Base-by-base conservation (phyloP, 805 yeast species). In the Brettanomyces custersianus region DNA sequence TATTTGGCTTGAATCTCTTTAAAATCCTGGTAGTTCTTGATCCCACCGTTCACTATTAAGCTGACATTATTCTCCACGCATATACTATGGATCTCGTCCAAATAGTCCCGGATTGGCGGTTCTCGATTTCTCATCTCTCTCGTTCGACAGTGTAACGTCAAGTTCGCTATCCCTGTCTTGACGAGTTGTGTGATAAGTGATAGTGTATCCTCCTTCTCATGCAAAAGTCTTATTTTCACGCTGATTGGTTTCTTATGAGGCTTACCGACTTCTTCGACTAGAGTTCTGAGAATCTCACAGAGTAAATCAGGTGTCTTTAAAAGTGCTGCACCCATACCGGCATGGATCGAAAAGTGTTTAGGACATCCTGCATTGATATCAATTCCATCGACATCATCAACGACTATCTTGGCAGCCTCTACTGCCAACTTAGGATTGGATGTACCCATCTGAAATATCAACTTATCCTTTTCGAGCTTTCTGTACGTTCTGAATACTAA, bases 361-460 rank as follows among this genome's bases (percentile, higher is more conserved):
- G 98, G 98, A 60, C 98, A 92, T 4, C 98, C 98, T 20, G 95
- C 86, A 56, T 92, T 92, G 39, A 92, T 69, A 54, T 92, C 98
- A 4, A 92, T 81, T 7, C 94, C 97, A 43, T 76, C 87, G 3
- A 92, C 97, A 56, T 92, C 97, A 2, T 66, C 52, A 7, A 88
- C 85, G 3, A 92, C 83, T 29, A 79, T 67, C 36, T 70, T 61
- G 0, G 95, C 96, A 1, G 96, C 98, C 41, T 80, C 64, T 1
- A 87, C 95, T 0, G 98, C 98, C 16, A 87, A 59, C 0, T 75
- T 80, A 1, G 97, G 77, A 42, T 77, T 70, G 0, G 95, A 70
- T 0, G 96, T 80, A 12, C 98, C 98, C 63, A 92, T 66, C 59
- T 92, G 98, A 52, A 92, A 86, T 17, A 92, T 80, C 29, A 92